Evolutionary conservation across 1,284 basidiomycete genomes (phyloP).

Genomic region (Cutaneotrichosporon daszewskae): DNA sequence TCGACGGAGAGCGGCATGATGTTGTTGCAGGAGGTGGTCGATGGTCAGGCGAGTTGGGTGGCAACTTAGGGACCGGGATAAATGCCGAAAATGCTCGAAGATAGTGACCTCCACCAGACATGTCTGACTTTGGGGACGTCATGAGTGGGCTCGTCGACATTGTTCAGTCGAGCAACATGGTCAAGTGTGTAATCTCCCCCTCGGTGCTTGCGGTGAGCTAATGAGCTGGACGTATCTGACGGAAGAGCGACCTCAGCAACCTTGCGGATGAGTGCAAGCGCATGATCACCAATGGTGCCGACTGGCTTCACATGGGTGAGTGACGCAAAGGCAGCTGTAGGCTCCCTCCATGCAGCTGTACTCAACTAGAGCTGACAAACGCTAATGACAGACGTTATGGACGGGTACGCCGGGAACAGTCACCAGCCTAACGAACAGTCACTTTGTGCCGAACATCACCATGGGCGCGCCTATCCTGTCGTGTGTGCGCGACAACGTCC

Average conservation of each 20-base stretch:
- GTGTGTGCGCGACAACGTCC: constrained; percentile 81
- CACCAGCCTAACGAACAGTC: too few species aligned
- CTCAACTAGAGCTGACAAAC: not conserved
- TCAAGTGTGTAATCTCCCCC: constrained; percentile 78
- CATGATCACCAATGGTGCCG: constrained; percentile 84
- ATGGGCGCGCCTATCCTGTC: constrained; percentile 88
- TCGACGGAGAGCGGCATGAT: constrained; percentile 55
- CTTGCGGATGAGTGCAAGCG: constrained; percentile 84
- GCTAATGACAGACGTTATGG: constrained; percentile 74
- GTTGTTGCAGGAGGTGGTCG: not conserved
- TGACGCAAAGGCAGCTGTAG: constrained; percentile 5
- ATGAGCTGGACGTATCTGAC: too few species aligned
- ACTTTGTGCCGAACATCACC: constrained; percentile 98
- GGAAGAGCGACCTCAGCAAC: constrained; percentile 86
- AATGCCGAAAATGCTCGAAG: not conserved
- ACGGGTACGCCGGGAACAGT: too few species aligned
- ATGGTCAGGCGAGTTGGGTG: not conserved
- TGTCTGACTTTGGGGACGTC: not conserved
- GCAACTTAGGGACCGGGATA: not conserved
- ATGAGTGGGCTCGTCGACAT: not conserved
- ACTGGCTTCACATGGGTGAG: constrained; percentile 95
- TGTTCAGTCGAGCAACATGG: constrained; percentile 53
- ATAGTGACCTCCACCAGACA: not conserved
- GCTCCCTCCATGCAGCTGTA: too few species aligned
- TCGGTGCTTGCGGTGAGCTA: constrained; percentile 89